Conservation (phyloP, 1,139 yeast genomes). For the Sugiyamaella sp. region DNA sequence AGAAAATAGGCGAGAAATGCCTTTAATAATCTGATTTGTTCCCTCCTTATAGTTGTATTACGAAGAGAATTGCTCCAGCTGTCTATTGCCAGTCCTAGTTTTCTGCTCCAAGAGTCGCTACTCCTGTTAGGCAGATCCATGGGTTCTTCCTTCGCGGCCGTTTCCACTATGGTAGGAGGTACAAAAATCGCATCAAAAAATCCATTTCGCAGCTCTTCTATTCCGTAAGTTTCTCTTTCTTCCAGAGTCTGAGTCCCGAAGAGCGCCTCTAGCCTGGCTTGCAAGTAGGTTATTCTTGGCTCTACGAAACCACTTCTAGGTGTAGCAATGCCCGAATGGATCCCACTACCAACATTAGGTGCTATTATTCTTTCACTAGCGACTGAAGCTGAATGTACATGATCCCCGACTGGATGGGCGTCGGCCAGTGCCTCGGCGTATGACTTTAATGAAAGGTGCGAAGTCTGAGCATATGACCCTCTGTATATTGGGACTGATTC, state of each 20-base stretch:
- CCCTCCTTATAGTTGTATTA: not conserved
- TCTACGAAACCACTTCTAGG: constrained; percentile 13
- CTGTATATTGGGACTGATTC: constrained; percentile 28
- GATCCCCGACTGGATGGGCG: not conserved
- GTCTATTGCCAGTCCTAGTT: not conserved
- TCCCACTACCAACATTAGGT: not conserved
- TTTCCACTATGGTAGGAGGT: constrained; percentile 38
- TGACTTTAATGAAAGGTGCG: constrained; percentile 19
- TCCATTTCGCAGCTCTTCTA: constrained; percentile 52
- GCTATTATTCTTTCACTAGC: not conserved
- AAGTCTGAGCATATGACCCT: constrained; percentile 30
- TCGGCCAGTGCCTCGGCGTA: constrained; percentile 8
- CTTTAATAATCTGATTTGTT: constrained; percentile 33
- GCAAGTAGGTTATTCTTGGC: constrained; percentile 24
- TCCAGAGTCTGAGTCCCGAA: constrained; percentile 31
- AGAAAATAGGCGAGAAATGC: constrained; percentile 48
- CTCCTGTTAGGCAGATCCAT: not conserved
- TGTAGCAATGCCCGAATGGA: constrained; percentile 4
- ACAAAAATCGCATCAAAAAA: constrained; percentile 52
- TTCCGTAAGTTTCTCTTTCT: constrained; percentile 41
- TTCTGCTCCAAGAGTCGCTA: not conserved
- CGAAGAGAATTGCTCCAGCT: not conserved
- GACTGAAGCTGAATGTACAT: not conserved
- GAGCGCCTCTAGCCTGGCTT: constrained; percentile 22
- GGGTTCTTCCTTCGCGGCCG: constrained; percentile 23